Evolutionary conservation across 2,329 filamentous ascomycete species (phyloP), one percentile per base, ranked within the genome.

Genomic region (Hypocreales sp.): DNA sequence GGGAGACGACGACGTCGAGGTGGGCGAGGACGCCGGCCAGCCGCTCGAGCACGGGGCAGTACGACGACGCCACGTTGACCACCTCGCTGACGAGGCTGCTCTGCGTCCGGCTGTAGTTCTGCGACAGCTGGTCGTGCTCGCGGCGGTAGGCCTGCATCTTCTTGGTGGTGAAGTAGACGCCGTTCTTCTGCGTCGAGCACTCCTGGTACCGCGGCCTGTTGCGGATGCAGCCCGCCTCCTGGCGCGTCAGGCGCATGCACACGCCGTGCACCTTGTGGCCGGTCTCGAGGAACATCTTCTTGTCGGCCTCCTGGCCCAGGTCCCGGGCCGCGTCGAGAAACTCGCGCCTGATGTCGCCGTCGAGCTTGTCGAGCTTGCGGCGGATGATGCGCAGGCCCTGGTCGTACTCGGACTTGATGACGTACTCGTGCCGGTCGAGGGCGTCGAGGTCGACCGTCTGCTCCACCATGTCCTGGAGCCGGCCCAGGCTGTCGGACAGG

Each of bases 401-500:
- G 44, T 98, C 90, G 37, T 94, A 98, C 46, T 98, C 90, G 1
- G 92, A 81, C 55, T 95, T 98, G 66, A 98, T 98, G 42, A 94
- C 87, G 55, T 92, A 98, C 48, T 98, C 90, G 46, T 98, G 90
- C 39, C 90, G 84, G 44, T 98, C 87, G 8, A 98, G 69, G 3
- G 90, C 90, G 31, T 93, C 82, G 0, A 98, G 69, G 45, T 98
- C 90, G 10, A 98, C 86, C 0, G 92, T 98, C 2, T 90, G 93
- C 58, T 98, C 90, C 0, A 98, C 90, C 83, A 98, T 94, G 48
- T 98, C 90, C 45, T 87, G 81, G 8, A 98, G 62, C 47, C 84
- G 93, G 15, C 69, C 75, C 27, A 98, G 65, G 43, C 75, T 81
- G 43, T 83, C 74, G 5, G 76, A 79, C 33, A 82, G 70, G 33